Base-by-base conservation (phyloP, 108 stramenopile species). In the Fragilariopsis cylindrus region DNA sequence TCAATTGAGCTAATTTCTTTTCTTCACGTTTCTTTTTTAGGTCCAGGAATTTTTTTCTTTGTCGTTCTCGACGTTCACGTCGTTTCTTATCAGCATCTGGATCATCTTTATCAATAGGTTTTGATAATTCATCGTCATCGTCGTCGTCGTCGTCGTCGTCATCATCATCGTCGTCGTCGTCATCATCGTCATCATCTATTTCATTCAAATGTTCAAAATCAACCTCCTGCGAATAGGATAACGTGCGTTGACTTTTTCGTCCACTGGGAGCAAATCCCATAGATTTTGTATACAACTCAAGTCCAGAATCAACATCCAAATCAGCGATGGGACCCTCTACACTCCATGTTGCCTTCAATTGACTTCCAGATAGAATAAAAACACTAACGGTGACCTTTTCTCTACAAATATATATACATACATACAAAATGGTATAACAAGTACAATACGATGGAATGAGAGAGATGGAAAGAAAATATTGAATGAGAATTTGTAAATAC, bases 301-400 rank as follows among this genome's bases (percentile, higher is more conserved):
- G 57, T 13, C 74, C 77, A 19, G 80, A 50, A 16, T 78, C 63
- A 40, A 77, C 56, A 18, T 77, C 77, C 5, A 57, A 40, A 30
- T 76, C 77, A 15, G 91, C 89, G 13, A 94, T 67, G 11, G 93
- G 90, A 3, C 93, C 93, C 49, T 90, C 88, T 42, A 94, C n/a
- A 2, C 45, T 62, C 4, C 76, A 44, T 3, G 75, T 77, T 7
- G 89, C 91, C 48, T 72, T 82, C 13, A 94, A 73, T 69, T 86
- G 80, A 3, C 80, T 52, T 7, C 90, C 91, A 3, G 79, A 80
- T 8, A 89, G 48, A 69, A 94, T 83, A 63, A 90, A 90, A 19
- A 88, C 70, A 55, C 85, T 85, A 3, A 77, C 45, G 9, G 93
- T 94, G 3, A 92, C 68, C 12, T 72, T 52, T 79, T 91, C 90